Evolutionary conservation across 805 yeast species (phyloP).

Genomic region (Nakazawaea laoshanensis): DNA sequence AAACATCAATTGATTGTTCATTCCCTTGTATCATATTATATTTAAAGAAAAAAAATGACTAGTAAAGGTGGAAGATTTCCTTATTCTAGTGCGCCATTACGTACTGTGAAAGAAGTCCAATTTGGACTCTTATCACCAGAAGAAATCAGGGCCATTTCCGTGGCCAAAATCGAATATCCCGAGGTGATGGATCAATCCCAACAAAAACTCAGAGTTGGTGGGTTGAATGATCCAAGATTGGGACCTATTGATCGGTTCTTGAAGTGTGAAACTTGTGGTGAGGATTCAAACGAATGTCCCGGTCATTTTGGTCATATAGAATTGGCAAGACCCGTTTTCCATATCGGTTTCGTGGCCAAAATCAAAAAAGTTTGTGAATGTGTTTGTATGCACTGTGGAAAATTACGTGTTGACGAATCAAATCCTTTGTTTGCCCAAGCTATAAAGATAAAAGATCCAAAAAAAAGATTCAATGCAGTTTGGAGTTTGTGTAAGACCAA

Average conservation of each 20-base stretch:
- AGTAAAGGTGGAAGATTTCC: conserved; percentile 41
- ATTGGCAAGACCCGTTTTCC: conserved; percentile 96
- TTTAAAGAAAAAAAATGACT: conserved; percentile 9
- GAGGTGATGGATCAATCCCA: conserved; percentile 99
- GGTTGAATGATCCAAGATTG: conserved; percentile 91
- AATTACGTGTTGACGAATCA: conserved; percentile 76
- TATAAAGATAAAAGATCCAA: conserved; percentile 82
- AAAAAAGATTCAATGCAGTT: conserved; percentile 92
- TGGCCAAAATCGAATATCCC: conserved; percentile 95
- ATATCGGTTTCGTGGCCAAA: conserved; percentile 88
- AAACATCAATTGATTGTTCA: background rate
- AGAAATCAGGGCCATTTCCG: conserved; percentile 94
- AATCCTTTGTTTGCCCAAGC: conserved; percentile 83
- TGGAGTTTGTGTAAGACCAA: conserved; percentile 90
- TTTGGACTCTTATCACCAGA: conserved; percentile 97
- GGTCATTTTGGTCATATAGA: conserved; percentile 99
- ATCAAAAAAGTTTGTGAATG: conserved; percentile 94
- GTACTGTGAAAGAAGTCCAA: conserved; percentile 96
- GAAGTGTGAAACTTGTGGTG: conserved; percentile 99
- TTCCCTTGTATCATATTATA: conserved; percentile 5
- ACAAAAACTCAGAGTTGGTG: conserved; percentile 92
- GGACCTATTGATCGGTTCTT: conserved; percentile 96
- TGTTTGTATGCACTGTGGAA: conserved; percentile 99
- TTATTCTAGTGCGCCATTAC: conserved; percentile 96
- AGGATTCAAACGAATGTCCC: conserved; percentile 98